These are phyloP conservation scores for Lepiota brunneoincarnata DNA, from an alignment of 768 basidiomycete genomes.

Conservation along the genomic window DNA sequence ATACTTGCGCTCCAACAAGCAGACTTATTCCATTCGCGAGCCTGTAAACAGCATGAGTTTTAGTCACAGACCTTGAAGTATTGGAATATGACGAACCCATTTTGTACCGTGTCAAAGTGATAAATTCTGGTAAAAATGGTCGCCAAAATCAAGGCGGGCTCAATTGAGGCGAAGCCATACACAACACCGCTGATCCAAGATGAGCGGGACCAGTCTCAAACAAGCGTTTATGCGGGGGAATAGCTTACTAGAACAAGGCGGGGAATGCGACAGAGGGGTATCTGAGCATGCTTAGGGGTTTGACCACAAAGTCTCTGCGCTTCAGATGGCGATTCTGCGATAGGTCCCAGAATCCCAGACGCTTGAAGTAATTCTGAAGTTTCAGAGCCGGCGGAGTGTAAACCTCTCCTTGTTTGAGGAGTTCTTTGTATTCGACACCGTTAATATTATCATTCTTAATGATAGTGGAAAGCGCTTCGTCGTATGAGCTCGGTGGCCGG, in stretches of 20 bases:
- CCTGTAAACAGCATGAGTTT: constrained; percentile 14
- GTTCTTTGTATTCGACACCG: constrained; percentile 10
- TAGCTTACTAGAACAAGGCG: constrained; percentile 32
- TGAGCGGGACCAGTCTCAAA: background rate
- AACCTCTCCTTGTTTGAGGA: constrained; percentile 12
- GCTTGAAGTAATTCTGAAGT: constrained; percentile 21
- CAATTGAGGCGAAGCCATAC: constrained; percentile 38
- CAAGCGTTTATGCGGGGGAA: background rate
- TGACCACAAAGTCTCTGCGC: constrained; percentile 26
- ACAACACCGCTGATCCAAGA: constrained; percentile 26
- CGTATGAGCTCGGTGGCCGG: constrained; percentile 19
- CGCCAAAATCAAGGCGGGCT: constrained; percentile 36
- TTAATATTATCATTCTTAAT: constrained; percentile 14
- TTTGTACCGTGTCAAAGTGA: constrained; percentile 34
- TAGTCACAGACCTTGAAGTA: background rate
- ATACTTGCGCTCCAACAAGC: constrained; percentile 31
- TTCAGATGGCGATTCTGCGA: constrained; percentile 26
- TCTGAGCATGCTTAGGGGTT: constrained; percentile 35
- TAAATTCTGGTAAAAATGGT: constrained; percentile 36
- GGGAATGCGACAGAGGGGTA: constrained; percentile 39
- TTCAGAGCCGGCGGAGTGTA: constrained; percentile 27
- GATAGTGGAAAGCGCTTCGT: constrained; percentile 9
- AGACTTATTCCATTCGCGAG: constrained; percentile 35
- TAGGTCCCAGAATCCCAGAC: constrained; percentile 29
- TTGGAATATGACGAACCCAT: constrained; percentile 24